Base-by-base conservation (phyloP, 2,329 filamentous ascomycete species). In the Chaetomium sp. region DNA sequence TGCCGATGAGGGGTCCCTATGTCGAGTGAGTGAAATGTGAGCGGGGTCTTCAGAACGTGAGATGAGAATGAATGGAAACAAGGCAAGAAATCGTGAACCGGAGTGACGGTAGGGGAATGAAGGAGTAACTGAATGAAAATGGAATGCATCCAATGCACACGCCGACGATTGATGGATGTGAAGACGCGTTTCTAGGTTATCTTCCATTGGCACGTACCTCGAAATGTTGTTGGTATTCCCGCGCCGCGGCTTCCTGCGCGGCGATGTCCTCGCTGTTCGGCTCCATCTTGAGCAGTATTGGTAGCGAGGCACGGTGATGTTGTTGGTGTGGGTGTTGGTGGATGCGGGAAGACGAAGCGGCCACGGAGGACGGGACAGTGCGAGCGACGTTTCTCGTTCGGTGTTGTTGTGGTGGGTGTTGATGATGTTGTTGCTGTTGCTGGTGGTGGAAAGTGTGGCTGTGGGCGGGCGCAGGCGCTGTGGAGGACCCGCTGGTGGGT, bases 1-100 rank as follows among this genome's bases (percentile, higher is more conserved):
- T 80, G 65, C 90, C 88, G 62, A 97, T 87, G 49, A 91, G 78
- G 59, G 89, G 88, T 54, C 90, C 91, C 92, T 96, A 67, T 61
- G 53, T 61, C 54, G 10, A 32, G 35, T 32, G 38, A n/a, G 47
- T 52, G 38, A 52, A 47, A 55, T 58, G 52, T 60, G 61, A 57
- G 53, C 49, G 59, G 14, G 10, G 49, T 42, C 36, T 9, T 49
- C 5, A 36, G 36, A 9, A 11, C 35, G 53, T 8, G 14, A 6
- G 27, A 38, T 6, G 37, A 42, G 11, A 27, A 36, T 8, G 32
- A 38, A 49, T 19, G 42, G 9, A 35, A n/a, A 19, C 34, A 50
- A 27, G 27, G 14, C 44, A 33, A 35, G 19, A 27, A 27, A 27
- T 27, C 3, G 19, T 27, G 19, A 27, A 27, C 19, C 19, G 19